Base-by-base conservation (phyloP, 2,329 filamentous ascomycete genomes). In the Chaetoscypha palmicola region DNA sequence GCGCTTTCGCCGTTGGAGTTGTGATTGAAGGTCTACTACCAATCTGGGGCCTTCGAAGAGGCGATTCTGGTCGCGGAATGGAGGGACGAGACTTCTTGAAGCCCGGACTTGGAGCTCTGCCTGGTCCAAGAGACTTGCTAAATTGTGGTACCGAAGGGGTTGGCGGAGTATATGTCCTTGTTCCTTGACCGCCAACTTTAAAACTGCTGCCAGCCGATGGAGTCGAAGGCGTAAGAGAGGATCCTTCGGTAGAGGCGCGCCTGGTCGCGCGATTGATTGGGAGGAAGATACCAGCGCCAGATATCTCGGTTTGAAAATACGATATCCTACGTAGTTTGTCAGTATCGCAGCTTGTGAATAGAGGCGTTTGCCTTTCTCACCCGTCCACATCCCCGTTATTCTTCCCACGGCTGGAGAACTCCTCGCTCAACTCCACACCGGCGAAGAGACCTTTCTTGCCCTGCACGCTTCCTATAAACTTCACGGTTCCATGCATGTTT, bases 371-470 rank as follows among this genome's bases (percentile, higher is more conserved):
- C 60, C 33, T 54, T 49, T 64, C 78, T 66, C 73, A 91, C 86
- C 91, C 92, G 56, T 97, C 91, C 43, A 97, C 92, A 64, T 95
- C 90, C 51, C 92, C 92, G 58, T 78, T 94, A 62, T 98, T 98
- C 72, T 98, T 98, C 24, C 92, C 92, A 61, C 84, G 79, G 40
- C 74, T 66, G 24, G 89, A 86, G 68, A 83, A 94, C 54, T 94
- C 86, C 41, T 77, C 71, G 58, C 83, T 79, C 51, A 98, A 73
- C 66, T 98, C 92, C 26, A 98, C 86, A 35, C 92, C 92, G 23
- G 87, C 89, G 70, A 98, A 98, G 16, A 78, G 77, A 39, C 92
- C 92, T 55, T 85, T 88, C 70, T 95, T 96, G 51, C 90, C 90
- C 56, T 81, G 78, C 31, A 98, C 91, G 30, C 73, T 72, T 34